Evolutionary conservation across 495 filamentous ascomycete genomes (phyloP), one percentile per base, ranked within the genome.

Genomic region (Thozetella sp.): DNA sequence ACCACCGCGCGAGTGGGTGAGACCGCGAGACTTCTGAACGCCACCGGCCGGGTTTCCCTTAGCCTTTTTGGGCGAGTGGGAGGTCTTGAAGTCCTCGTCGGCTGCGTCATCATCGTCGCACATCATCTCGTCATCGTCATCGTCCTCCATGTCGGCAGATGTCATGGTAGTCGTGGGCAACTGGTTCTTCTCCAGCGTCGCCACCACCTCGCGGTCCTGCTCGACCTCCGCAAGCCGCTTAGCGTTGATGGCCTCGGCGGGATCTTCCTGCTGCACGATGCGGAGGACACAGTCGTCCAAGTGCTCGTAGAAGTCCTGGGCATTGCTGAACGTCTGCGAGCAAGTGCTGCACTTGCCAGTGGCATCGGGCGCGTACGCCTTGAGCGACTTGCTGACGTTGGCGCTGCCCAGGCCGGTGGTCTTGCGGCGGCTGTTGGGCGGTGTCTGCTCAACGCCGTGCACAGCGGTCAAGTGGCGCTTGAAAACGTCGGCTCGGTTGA

Each of bases 281-380:
- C 93, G 91, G 57, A 98, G 84, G 57, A 99, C 96, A 73, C 95
- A 99, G 81, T 99, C 95, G 71, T 99, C 95, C 64, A 99, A 76
- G 84, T 99, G 95, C 81, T 99, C 95, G 73, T 98, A 98, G 76
- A 98, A 97, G 72, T 98, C 93, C 68, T 99, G 95, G 20, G 95
- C 93, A 66, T 90, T 97, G 74, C 83, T 86, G 78, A 99, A 99
- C 19, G 90, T 97, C 27, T 84, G 83, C 20, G 90, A 90, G 74
- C 95, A 99, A 25, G 95, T 99, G 12, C 93, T 97, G 74, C 95
- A 99, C 75, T 95, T 97, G 75, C 94, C 96, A 43, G 90, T 93
- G 4, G 88, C 87, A 71, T 93, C 89, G 46, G 84, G 80, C 55
- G 86, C 79, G 69, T 91, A 92, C 26, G 83, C 81, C 1, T 83